Evolutionary conservation across 495 filamentous ascomycete species (phyloP).

Genomic region (Elaphomyces granulatus): DNA sequence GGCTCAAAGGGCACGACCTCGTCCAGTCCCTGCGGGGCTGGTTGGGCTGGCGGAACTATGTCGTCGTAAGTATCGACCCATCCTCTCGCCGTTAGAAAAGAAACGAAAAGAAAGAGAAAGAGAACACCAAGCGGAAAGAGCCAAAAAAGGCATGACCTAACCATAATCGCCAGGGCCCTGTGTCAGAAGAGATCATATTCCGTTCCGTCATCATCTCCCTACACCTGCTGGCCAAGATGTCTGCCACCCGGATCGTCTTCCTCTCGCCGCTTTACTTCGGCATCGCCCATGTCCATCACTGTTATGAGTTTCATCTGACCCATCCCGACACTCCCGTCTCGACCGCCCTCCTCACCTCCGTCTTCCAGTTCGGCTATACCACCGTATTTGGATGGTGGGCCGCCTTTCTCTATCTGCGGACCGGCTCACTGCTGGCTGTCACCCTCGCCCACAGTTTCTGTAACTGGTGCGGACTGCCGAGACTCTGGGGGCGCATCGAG

Average conservation of each 20-base stretch:
- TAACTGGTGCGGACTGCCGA: slow-evolving; percentile 83
- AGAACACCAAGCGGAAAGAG: too few species aligned
- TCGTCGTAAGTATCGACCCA: slow-evolving; percentile 36
- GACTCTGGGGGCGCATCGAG: slow-evolving; percentile 66
- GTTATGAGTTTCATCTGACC: slow-evolving; percentile 81
- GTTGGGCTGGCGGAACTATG: slow-evolving; percentile 51
- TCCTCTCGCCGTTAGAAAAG: too few species aligned
- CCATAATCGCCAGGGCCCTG: slow-evolving; percentile 70
- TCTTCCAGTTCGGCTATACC: slow-evolving; percentile 85
- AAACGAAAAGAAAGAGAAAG: too few species aligned
- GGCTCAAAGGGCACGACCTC: slow-evolving; percentile 33
- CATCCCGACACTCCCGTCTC: slow-evolving; percentile 52
- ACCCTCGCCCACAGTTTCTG: slow-evolving; percentile 77
- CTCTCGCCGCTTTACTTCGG: slow-evolving; percentile 82
- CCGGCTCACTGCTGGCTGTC: slow-evolving; percentile 59
- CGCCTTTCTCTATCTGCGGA: slow-evolving; percentile 78
- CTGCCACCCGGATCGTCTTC: slow-evolving; percentile 50
- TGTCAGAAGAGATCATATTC: slow-evolving; percentile 90
- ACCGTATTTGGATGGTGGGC: slow-evolving; percentile 88
- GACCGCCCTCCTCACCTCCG: slow-evolving; percentile 47
- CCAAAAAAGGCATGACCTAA: too few species aligned
- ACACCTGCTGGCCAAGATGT: slow-evolving; percentile 55
- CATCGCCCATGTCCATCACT: slow-evolving; percentile 88
- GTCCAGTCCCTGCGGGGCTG: slow-evolving; percentile 39
- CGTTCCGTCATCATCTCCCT: slow-evolving; percentile 71